These are phyloP conservation scores for Cryptococcus jaspeensis DNA, from an alignment of 1,284 basidiomycete species.

Conservation along the genomic window DNA sequence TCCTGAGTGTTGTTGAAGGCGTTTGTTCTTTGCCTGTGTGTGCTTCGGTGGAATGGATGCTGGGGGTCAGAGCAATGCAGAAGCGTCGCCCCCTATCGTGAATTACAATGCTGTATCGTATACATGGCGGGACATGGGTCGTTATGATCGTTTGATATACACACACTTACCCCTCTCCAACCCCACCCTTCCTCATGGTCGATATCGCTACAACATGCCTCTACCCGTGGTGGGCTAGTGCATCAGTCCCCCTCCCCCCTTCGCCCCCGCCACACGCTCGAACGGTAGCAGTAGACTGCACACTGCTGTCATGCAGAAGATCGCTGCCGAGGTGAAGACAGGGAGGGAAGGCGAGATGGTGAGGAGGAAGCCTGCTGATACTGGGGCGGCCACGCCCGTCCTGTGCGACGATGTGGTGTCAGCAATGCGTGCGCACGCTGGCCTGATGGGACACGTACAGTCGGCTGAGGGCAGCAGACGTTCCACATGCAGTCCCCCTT, in stretches of 20 bases:
- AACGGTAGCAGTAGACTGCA: constrained; percentile 64
- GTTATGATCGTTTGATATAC: background rate
- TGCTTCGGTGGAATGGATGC: no score
- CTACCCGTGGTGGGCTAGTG: constrained; percentile 1
- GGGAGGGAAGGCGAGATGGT: constrained; percentile 70
- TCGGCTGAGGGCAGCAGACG: constrained; percentile 82
- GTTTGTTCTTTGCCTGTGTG: no score
- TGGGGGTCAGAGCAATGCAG: no score
- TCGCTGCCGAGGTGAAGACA: constrained; percentile 69
- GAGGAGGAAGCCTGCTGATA: constrained; percentile 78
- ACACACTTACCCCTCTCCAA: background rate
- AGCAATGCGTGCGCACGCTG: no score
- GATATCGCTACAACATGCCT: background rate
- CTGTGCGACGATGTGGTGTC: constrained; percentile 50
- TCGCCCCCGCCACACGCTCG: constrained; percentile 33
- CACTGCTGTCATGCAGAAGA: constrained; percentile 67
- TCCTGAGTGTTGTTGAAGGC: no score
- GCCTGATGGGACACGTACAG: constrained; percentile 72
- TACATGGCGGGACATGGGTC: background rate
- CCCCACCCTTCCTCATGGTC: background rate
- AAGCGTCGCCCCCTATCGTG: background rate
- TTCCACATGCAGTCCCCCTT: constrained; percentile 86
- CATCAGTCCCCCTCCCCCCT: constrained; percentile 10
- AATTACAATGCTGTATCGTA: background rate
- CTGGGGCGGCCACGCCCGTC: constrained; percentile 86